These are phyloP conservation scores for Pochonia chlamydosporia DNA, from an alignment of 2,329 filamentous ascomycete genomes.

Conservation along the genomic window DNA sequence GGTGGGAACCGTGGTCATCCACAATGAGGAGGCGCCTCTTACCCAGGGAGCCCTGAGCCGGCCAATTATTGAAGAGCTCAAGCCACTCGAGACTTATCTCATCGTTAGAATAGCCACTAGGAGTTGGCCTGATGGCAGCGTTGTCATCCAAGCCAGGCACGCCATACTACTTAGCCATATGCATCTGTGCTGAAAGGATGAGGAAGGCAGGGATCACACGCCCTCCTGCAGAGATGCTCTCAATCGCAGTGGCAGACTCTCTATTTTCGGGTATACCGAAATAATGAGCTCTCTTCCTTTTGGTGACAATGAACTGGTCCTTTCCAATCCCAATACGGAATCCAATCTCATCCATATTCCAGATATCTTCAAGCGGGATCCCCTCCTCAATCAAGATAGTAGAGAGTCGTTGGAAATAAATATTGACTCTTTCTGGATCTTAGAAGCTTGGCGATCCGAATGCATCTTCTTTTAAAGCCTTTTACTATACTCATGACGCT, in stretches of 20 bases:
- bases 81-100: conserved; percentile 28
- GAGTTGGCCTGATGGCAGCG: no score
- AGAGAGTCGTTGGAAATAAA: conserved; percentile 7
- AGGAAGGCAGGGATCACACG: conserved; percentile 1
- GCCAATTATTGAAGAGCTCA: conserved; percentile 27
- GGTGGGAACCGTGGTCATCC: conserved; percentile 29
- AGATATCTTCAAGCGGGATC: conserved; percentile 6
- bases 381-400: conserved; percentile 1
- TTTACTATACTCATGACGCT: conserved; percentile 3
- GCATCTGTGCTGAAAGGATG: conserved; percentile 5
- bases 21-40: conserved; percentile 29
- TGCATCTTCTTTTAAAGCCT: no score
- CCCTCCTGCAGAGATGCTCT: conserved; percentile 3
- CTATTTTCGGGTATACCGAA: no score
- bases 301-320: no score
- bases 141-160: no score
- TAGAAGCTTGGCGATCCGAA: no score
- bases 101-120: no score
- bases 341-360: conserved; percentile 12
- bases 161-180: no score
- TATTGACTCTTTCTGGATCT: background rate
- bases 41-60: conserved; percentile 16
- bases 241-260: conserved; percentile 8
- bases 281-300: no score
- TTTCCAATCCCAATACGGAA: no score